Evolutionary conservation across 192 early-diverging fungal species (phyloP), one percentile per base, ranked within the genome.

Genomic region (Coemansia sp.): DNA sequence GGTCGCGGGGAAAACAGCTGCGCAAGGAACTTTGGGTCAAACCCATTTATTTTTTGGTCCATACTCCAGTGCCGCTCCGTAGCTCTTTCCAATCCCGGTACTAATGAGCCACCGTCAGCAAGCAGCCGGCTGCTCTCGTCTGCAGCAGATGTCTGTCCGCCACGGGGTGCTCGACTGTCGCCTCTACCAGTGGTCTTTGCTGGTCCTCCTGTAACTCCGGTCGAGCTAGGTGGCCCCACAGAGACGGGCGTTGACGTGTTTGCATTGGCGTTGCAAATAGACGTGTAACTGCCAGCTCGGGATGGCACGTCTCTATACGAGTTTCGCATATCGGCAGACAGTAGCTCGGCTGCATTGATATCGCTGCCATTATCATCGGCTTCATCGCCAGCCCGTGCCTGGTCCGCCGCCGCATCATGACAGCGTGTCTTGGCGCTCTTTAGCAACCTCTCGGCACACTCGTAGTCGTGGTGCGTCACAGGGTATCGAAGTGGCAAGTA

Each of bases 1-100:
- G 88, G 81, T 80, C 92, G 94, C 10, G 96, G 96, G 3, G 93
- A 91, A n/a, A 97, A 87, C n/a, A 94, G 67, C 67, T 95, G 90
- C 10, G 94, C 93, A 33, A 96, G 87, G 60, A 93, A 87, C 31
- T 88, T 86, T 18, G 88, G 84, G 11, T 96, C 90, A 65, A 93
- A 92, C 57, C 93, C 91, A 61, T 88, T 81, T 38, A 93, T 78
- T 16, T 52, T 54, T 20, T 89, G 67, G n/a, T 22, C 52, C 67
- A 77, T 66, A 27, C 66, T 76, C 15, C 69, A 52, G 10, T 34
- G 24, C 15, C 67, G 63, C 12, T 54, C 27, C 10, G 52, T 61
- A 12, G 16, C 41, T 6, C 64, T 29, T 36, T 47, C 49, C 9
- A 49, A 29, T 34, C 15, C 49, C 3, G n/a, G 18, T 51, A 43